These are phyloP conservation scores for Lachnellula suecica DNA, from an alignment of 2,329 filamentous ascomycete species.

Conservation along the genomic window DNA sequence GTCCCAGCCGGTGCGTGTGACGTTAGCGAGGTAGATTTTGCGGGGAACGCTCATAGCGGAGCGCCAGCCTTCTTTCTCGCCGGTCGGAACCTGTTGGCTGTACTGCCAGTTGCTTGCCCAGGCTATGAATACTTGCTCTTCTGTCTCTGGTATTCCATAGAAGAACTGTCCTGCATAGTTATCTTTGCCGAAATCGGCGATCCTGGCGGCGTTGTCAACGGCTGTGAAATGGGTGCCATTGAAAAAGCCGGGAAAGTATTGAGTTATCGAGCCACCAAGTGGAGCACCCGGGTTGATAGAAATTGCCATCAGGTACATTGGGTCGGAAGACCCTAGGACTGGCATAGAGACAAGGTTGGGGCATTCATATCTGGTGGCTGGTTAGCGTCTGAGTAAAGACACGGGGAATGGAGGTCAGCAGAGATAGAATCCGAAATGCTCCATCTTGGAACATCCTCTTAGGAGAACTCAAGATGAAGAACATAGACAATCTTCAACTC, in stretches of 20 bases:
- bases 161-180: conserved; percentile 60
- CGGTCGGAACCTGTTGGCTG: conserved; percentile 52
- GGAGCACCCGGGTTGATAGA: conserved; percentile 59
- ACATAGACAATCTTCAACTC: too few species aligned
- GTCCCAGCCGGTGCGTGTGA: conserved; percentile 49
- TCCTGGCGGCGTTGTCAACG: conserved; percentile 41
- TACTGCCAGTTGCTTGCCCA: conserved; percentile 65
- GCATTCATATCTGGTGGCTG: conserved; percentile 54
- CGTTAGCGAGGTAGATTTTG: conserved; percentile 51
- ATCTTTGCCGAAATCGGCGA: conserved; percentile 49
- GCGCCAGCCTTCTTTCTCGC: conserved; percentile 50
- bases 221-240: conserved; percentile 62
- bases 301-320: conserved; percentile 46
- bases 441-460: too few species aligned
- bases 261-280: conserved; percentile 51
- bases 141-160: conserved; percentile 39
- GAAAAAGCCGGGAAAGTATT: conserved; percentile 60
- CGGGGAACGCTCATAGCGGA: conserved; percentile 52
- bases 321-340: conserved; percentile 34
- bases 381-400: too few species aligned
- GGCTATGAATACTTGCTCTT: conserved; percentile 39
- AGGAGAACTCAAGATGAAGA: too few species aligned
- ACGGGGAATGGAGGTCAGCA: too few species aligned
- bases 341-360: conserved; percentile 60
- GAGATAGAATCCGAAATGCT: too few species aligned